Evolutionary conservation across 768 basidiomycete species (phyloP).

Genomic region (Russula lepida): DNA sequence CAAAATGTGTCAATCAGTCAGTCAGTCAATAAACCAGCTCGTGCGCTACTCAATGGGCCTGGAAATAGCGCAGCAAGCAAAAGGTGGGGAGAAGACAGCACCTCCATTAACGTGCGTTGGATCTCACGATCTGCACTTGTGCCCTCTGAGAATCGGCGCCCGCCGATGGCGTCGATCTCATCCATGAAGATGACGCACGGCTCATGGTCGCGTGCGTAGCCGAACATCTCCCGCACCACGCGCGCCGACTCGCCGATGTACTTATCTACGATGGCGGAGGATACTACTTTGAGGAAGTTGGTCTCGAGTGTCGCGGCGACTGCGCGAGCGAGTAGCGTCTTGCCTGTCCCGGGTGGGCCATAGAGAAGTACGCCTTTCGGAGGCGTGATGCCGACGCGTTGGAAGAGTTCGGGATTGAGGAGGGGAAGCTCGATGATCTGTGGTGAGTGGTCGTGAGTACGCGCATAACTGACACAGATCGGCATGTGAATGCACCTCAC

Average conservation of each 20-base stretch:
- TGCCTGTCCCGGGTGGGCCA: conserved; percentile 94
- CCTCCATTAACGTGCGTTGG: conserved; percentile 97
- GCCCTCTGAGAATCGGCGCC: conserved; percentile 82
- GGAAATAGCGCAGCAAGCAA: not conserved
- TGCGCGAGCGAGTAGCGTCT: conserved; percentile 89
- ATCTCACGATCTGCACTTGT: conserved; percentile 98
- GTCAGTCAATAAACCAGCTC: not conserved
- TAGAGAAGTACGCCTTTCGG: conserved; percentile 95
- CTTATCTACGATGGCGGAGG: conserved; percentile 95
- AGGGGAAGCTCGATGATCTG: conserved; percentile 95
- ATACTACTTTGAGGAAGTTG: conserved; percentile 98
- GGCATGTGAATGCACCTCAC: conserved; percentile 56
- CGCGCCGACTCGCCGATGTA: conserved; percentile 98
- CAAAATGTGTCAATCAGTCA: not conserved
- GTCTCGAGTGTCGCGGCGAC: conserved; percentile 93
- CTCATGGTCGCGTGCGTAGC: conserved; percentile 94
- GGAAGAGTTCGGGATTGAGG: conserved; percentile 88
- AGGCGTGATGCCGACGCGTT: conserved; percentile 92
- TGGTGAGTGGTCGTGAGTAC: not conserved
- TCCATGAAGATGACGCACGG: conserved; percentile 99
- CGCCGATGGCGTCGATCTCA: conserved; percentile 96
- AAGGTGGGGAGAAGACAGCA: conserved; percentile 25
- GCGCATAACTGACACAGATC: not conserved
- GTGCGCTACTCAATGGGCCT: not conserved
- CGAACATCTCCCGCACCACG: conserved; percentile 97